Conservation (phyloP, 163 green algal genomes). For the Scenedesmus sp. region DNA sequence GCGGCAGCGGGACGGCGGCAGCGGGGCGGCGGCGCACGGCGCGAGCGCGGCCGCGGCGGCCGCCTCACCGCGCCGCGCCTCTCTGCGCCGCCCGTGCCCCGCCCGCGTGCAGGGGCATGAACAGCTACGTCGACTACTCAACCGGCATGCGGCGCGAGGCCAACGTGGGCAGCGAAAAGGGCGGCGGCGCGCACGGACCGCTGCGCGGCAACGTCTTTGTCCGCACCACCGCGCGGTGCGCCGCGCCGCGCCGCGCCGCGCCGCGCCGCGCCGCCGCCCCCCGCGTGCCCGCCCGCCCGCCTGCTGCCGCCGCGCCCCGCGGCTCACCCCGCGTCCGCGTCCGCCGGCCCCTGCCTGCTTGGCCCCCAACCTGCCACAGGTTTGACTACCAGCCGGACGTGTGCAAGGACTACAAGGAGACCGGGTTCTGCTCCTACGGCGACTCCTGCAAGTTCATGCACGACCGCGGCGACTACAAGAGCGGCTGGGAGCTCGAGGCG, state of each 20-base stretch:
- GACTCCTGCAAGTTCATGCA: constrained; percentile 99
- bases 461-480: constrained; percentile 99
- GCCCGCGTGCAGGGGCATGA: too few relatives aligned
- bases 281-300: too few relatives aligned
- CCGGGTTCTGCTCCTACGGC: constrained; percentile 97
- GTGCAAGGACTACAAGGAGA: constrained; percentile 99
- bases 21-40: too few relatives aligned
- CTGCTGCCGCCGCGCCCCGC: too few relatives aligned
- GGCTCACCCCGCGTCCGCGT: too few relatives aligned
- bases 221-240: constrained; percentile 78
- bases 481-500: constrained; percentile 90
- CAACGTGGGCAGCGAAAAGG: constrained; percentile 60
- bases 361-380: too few relatives aligned
- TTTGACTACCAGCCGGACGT: constrained; percentile 98
- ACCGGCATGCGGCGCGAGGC: constrained; percentile 37
- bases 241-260: constrained; percentile 50
- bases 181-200: constrained; percentile 83
- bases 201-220: constrained; percentile 88
- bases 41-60: too few relatives aligned
- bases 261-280: too few relatives aligned
- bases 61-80: too few relatives aligned
- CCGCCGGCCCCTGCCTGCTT: too few relatives aligned
- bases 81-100: too few relatives aligned
- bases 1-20: too few relatives aligned
- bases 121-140: constrained; percentile 82